phyloP scores from a whole-genome alignment of 2,329 filamentous ascomycete species.

The Raffaelea ambrosiae region DNA sequence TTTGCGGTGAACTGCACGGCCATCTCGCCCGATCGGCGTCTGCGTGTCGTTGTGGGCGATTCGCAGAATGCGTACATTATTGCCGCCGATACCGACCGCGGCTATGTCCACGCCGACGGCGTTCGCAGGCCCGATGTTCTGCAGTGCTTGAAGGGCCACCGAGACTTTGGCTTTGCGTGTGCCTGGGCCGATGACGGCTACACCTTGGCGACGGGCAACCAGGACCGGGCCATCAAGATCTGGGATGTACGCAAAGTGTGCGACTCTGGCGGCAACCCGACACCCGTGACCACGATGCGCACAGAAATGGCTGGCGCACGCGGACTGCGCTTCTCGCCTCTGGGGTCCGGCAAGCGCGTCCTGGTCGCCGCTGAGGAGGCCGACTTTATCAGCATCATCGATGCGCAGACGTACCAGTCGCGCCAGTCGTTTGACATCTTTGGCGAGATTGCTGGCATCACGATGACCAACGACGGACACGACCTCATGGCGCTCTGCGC shows the following conservation, averaged over 20 bases:
- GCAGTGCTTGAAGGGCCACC: constrained; percentile 53
- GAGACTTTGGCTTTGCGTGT: constrained; percentile 66
- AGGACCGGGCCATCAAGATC: constrained; percentile 64
- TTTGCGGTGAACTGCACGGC: constrained; percentile 66
- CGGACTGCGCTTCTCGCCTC: constrained; percentile 62
- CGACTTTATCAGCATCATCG: constrained; percentile 63
- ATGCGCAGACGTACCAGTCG: constrained; percentile 54
- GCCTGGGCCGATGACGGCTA: constrained; percentile 73
- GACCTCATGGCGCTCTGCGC: constrained; percentile 61
- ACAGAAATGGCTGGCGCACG: constrained; percentile 62
- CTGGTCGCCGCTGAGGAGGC: constrained; percentile 69
- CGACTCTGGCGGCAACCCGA: constrained; percentile 37
- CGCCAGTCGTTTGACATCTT: constrained; percentile 67
- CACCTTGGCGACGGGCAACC: constrained; percentile 67
- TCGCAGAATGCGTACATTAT: constrained; percentile 56
- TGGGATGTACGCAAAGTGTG: constrained; percentile 69
- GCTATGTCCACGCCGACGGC: not conserved
- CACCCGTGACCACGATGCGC: constrained; percentile 45
- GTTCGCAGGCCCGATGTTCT: constrained; percentile 29
- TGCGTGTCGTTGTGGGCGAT: constrained; percentile 68
- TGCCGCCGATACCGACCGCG: constrained; percentile 54
- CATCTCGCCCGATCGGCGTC: constrained; percentile 60
- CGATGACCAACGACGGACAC: constrained; percentile 57
- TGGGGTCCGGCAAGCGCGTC: constrained; percentile 57
- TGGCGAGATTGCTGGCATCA: constrained; percentile 63